A percentile compares a stretch with the other conserved stretches of the same genome.
Evolutionary conservation across 2,329 filamentous ascomycete species (phyloP).

Genomic region (Daldinia sp.): DNA sequence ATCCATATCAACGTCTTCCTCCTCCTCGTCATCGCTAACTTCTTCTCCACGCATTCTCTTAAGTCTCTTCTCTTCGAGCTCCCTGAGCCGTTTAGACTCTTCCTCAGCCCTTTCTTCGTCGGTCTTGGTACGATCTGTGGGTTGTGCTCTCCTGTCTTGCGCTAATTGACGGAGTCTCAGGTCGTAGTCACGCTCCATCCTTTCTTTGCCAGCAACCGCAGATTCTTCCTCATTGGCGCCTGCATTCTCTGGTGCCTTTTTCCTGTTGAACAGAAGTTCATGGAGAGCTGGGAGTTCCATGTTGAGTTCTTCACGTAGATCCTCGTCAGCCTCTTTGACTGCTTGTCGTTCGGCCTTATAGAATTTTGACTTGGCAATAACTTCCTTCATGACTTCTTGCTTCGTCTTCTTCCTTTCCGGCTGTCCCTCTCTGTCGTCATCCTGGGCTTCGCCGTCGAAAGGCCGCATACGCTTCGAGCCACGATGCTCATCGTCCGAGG

Average conservation of each 20-base stretch:
- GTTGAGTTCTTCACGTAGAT: constrained; percentile 83
- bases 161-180: constrained; percentile 81
- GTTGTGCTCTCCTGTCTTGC: constrained; percentile 83
- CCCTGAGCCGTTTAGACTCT: constrained; percentile 77
- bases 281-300: constrained; percentile 82
- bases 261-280: constrained; percentile 67
- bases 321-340: constrained; percentile 91
- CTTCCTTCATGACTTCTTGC: constrained; percentile 96
- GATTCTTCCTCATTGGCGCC: constrained; percentile 44
- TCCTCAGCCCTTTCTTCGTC: constrained; percentile 84
- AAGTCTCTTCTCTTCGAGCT: constrained; percentile 83
- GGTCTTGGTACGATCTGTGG: constrained; percentile 88
- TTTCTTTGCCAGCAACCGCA: constrained; percentile 67
- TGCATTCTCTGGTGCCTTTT: constrained; percentile 48
- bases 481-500: constrained; percentile 62
- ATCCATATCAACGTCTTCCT: constrained; percentile 46
- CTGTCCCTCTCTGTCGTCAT: constrained; percentile 60
- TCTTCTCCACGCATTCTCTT: constrained; percentile 86
- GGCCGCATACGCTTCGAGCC: constrained; percentile 65
- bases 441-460: constrained; percentile 58
- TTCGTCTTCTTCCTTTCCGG: constrained; percentile 93
- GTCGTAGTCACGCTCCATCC: constrained; percentile 89
- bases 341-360: constrained; percentile 95
- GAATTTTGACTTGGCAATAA: constrained; percentile 96
- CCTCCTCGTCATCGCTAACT: constrained; percentile 50